These are phyloP conservation scores for Dendrobium officinale DNA, from an alignment of 106 monocot species.

Conservation along the genomic window DNA sequence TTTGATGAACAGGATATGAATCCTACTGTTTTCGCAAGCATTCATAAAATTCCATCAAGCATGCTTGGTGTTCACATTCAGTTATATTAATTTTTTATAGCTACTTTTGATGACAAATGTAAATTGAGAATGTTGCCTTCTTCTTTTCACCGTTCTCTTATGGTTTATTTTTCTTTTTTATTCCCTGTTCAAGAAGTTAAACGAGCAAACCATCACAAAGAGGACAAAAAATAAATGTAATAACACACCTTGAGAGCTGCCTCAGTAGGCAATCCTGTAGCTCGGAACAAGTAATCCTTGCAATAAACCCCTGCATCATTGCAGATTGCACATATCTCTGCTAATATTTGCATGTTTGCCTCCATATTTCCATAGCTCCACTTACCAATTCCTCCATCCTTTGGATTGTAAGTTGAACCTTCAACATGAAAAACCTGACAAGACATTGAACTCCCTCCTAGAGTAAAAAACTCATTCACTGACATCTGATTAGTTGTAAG, in stretches of 20 bases:
- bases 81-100: no score
- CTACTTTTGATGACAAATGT: no score
- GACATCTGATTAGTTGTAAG: constrained; percentile 89
- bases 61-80: no score
- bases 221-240: neutral
- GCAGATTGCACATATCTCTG: constrained; percentile 69
- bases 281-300: constrained; percentile 40
- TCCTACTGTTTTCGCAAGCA: no score
- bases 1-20: no score
- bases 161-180: neutral
- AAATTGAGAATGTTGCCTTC: no score
- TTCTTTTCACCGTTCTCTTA: neutral
- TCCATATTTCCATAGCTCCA: constrained; percentile 55
- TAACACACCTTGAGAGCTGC: constrained; percentile 73
- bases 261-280: constrained; percentile 70
- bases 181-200: neutral
- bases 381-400: constrained; percentile 56
- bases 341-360: constrained; percentile 42
- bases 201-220: neutral
- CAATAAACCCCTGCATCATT: constrained; percentile 68
- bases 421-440: constrained; percentile 49
- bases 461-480: constrained; percentile 65
- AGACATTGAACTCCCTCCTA: constrained; percentile 27
- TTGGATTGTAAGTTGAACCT: constrained; percentile 71
- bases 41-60: no score